Percentiles rank a stretch among this genome's conserved stretches.
Conservation (phyloP, 2,329 filamentous ascomycete species). For the Harringtonia aguacate region DNA sequence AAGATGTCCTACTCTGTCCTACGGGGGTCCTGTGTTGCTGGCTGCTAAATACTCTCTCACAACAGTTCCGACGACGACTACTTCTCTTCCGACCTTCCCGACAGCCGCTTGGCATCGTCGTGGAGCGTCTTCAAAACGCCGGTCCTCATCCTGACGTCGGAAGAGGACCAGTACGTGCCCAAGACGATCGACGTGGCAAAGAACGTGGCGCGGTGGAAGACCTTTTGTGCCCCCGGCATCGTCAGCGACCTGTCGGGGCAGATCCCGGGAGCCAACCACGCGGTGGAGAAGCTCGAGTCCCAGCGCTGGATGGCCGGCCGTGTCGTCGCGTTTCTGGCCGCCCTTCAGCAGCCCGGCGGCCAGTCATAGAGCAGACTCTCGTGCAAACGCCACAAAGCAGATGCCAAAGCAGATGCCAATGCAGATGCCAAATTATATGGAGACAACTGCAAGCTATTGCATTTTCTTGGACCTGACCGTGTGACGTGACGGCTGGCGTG, state of each 20-base stretch:
- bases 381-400: too few relatives aligned
- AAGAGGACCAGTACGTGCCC: constrained; percentile 55
- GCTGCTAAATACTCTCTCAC: too few relatives aligned
- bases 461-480: background rate
- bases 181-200: constrained; percentile 42
- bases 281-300: constrained; percentile 32
- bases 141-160: constrained; percentile 55
- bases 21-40: too few relatives aligned
- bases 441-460: background rate
- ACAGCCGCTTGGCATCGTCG: constrained; percentile 43
- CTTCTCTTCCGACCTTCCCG: constrained; percentile 68
- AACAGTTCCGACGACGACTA: constrained; percentile 70
- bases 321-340: constrained; percentile 33
- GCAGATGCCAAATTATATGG: too few relatives aligned
- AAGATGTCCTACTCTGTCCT: too few relatives aligned
- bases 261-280: constrained; percentile 42
- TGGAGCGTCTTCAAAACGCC: constrained; percentile 55
- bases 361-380: too few relatives aligned
- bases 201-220: constrained; percentile 47
- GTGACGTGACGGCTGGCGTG: background rate
- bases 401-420: too few relatives aligned
- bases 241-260: constrained; percentile 40
- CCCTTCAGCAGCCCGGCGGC: constrained; percentile 8
- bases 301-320: constrained; percentile 38
- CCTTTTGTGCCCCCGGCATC: constrained; percentile 27